phyloP scores from a whole-genome alignment of 192 early-diverging fungal genomes.

The Paraglomus brasilianum region DNA sequence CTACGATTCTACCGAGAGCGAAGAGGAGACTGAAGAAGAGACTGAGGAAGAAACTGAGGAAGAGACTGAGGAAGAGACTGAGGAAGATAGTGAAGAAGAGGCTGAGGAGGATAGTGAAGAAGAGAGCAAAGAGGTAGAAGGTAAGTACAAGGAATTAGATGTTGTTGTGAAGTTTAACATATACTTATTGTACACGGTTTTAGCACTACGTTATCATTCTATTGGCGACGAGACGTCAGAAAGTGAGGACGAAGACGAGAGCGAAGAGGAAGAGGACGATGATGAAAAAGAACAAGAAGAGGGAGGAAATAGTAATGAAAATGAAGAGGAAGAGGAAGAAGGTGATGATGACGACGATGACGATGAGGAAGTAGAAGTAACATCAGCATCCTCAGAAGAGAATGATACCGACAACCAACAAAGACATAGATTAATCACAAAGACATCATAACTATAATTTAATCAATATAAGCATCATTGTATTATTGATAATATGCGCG shows the following conservation, averaged over 20 bases:
- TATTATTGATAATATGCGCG: not conserved
- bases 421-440: not conserved
- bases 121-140: not conserved
- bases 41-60: constrained; percentile 21
- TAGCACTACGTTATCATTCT: constrained; percentile 26
- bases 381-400: constrained; percentile 37
- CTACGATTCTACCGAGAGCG: constrained; percentile 37
- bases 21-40: constrained; percentile 48
- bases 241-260: constrained; percentile 36
- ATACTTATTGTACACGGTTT: too few relatives aligned
- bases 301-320: not conserved
- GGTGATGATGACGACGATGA: constrained; percentile 27
- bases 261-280: constrained; percentile 39
- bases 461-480: not conserved
- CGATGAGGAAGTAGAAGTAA: constrained; percentile 34
- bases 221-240: constrained; percentile 27
- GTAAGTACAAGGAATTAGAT: not conserved
- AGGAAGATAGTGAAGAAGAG: constrained; percentile 32
- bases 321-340: constrained; percentile 8
- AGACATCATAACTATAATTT: not conserved
- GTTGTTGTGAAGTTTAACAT: not conserved
- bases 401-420: constrained; percentile 19
- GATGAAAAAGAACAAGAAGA: constrained; percentile 39
- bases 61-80: constrained; percentile 17
- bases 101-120: constrained; percentile 1